Conservation (phyloP, 75 land plant species). For the Cryptomeria japonica region DNA sequence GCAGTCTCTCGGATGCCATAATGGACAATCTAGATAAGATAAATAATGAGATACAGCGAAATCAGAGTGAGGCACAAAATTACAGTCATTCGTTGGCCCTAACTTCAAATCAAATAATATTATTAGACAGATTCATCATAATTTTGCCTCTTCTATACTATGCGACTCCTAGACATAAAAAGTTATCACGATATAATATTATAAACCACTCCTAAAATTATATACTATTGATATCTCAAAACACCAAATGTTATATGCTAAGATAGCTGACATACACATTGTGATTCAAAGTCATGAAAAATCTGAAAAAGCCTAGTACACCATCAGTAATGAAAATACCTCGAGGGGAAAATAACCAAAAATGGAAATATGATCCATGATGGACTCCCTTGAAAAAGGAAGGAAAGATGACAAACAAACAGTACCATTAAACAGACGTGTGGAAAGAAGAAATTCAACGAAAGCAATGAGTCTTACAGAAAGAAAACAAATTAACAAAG, state of each 20-base stretch:
- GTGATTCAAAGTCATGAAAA: background rate
- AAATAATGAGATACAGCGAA: background rate
- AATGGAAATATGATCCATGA: background rate
- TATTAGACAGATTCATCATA: background rate
- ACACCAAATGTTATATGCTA: background rate
- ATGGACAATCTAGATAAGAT: slow-evolving; percentile 50
- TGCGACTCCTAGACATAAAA: background rate
- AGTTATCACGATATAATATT: background rate
- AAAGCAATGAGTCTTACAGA: background rate
- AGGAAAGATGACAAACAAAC: background rate
- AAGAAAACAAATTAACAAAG: background rate
- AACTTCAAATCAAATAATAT: background rate
- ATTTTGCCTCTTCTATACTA: background rate
- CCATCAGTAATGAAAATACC: background rate
- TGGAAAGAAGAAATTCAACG: background rate
- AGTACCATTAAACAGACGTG: background rate
- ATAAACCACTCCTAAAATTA: background rate
- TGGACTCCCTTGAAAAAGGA: background rate
- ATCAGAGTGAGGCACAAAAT: background rate
- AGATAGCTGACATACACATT: background rate
- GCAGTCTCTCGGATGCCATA: slow-evolving; percentile 76
- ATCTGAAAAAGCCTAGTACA: background rate
- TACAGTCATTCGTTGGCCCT: background rate
- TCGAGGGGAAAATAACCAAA: background rate
- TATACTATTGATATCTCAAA: background rate